Evolutionary conservation across 352 stramenopile genomes (phyloP), one percentile per base, ranked within the genome.

Genomic region (Aphanomyces stellatus): DNA sequence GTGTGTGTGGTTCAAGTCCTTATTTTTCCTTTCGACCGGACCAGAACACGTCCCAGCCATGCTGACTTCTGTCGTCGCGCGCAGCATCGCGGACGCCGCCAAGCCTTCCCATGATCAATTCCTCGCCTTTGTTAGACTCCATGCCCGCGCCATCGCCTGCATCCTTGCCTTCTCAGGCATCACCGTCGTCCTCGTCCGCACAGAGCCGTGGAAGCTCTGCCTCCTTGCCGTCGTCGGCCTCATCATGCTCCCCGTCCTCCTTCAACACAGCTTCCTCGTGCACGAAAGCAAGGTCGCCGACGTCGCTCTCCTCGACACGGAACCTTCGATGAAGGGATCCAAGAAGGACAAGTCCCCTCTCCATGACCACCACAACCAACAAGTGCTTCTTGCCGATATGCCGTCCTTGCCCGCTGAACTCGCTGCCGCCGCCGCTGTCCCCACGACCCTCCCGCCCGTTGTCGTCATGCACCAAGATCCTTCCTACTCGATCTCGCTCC

Each of bases 121-220:
- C 25, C 17, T 30, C 49, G 22, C 49, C 17, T 57, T 34, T 35
- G 49, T 37, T n/a, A 33, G 27, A 57, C 27, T 30, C 27, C 49
- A 67, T 24, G 60, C 60, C n/a, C 60, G 33, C 13, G 42, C 34
- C 31, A 43, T 67, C 46, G 17, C 48, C 19, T 49, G 60, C 34
- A 25, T 49, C 24, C 25, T 67, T 15, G 41, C 37, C 1, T 41
- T 67, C 31, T 60, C 60, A n/a, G 60, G 60, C 28, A 37, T 67
- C 25, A 67, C 60, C 8, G 10, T 57, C 17, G 34, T 67, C 17
- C 49, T 67, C 22, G 22, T 31, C 17, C 60, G 34, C 42, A 67
- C 48, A 13, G 60, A 67, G 28, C 60, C 60, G 0, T 67, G 60
- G 60, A 55, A 67, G 37, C 42, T 67, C 5, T 67, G 48, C 49